Evolutionary conservation across 768 basidiomycete genomes (phyloP).

Genomic region (Mycena belliarum): DNA sequence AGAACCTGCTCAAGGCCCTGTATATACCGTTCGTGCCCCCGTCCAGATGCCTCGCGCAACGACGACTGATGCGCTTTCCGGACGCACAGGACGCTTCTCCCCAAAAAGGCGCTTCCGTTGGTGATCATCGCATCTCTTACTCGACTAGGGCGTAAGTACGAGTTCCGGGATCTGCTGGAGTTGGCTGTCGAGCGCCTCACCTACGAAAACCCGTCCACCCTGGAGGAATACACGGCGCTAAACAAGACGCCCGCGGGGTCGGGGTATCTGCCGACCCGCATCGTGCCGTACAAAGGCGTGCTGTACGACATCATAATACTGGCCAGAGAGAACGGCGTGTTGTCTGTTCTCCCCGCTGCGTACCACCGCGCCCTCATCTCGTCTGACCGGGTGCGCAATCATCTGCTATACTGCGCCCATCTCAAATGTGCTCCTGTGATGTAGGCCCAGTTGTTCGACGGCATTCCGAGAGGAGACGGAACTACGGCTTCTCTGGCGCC

Average conservation of each 20-base stretch:
- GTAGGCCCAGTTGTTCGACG: neutral
- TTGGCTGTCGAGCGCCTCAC: neutral
- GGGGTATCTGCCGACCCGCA: no score
- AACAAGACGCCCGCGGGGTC: no score
- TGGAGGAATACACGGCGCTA: neutral
- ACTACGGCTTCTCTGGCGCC: neutral
- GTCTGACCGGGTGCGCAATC: no score
- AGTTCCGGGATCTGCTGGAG: neutral
- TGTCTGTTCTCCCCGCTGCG: neutral
- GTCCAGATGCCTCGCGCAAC: no score
- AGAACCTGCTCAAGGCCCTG: neutral
- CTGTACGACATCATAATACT: neutral
- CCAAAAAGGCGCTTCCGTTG: neutral
- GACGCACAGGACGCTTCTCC: neutral
- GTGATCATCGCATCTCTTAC: neutral
- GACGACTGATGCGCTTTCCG: neutral
- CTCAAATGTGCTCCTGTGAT: no score
- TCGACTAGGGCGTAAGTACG: constrained; percentile 8
- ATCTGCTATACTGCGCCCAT: no score
- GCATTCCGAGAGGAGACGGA: neutral
- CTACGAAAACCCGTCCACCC: constrained; percentile 5
- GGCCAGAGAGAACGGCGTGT: constrained; percentile 1
- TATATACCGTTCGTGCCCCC: constrained; percentile 1
- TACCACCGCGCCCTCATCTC: neutral
- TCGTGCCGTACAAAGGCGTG: neutral